Conservation (phyloP, 2,329 filamentous ascomycete genomes). For the Cytospora chrysosperma region DNA sequence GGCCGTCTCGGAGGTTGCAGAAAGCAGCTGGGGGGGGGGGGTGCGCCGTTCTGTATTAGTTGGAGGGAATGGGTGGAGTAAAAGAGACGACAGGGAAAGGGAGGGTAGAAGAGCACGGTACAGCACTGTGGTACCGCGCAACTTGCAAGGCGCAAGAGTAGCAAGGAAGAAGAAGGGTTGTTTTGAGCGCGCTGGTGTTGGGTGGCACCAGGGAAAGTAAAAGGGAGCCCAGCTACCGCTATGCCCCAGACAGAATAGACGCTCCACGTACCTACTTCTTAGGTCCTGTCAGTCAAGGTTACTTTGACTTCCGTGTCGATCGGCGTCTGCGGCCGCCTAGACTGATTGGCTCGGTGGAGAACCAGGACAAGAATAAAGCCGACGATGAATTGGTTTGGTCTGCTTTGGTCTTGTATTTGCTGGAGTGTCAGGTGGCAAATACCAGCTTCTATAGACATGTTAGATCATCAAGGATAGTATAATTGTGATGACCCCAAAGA, state of each 20-base stretch:
- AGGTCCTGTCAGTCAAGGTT: constrained; percentile 14
- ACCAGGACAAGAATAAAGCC: constrained; percentile 22
- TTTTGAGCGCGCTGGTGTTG: not conserved
- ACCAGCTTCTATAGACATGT: not conserved
- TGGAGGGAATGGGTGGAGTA: constrained; percentile 15
- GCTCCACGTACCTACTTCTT: constrained; percentile 16
- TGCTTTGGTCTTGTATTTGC: not conserved
- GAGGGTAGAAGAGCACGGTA: constrained; percentile 4
- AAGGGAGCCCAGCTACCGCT: constrained; percentile 2
- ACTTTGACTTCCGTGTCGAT: constrained; percentile 22
- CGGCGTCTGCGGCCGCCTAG: constrained; percentile 23
- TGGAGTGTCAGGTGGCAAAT: not conserved
- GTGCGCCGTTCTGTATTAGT: not conserved
- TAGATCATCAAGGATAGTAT: not conserved
- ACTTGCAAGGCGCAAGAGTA: not conserved
- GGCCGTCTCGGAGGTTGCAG: constrained; percentile 17
- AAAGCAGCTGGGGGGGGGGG: constrained; percentile 15
- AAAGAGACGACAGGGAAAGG: constrained; percentile 10
- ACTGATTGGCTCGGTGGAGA: constrained; percentile 19
- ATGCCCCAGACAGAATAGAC: constrained; percentile 18
- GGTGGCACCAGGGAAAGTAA: constrained; percentile 1
- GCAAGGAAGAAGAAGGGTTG: not conserved
- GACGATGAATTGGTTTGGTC: constrained; percentile 14
- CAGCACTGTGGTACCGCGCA: constrained; percentile 13
- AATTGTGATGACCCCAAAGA: not conserved